phyloP scores from a whole-genome alignment of 192 early-diverging fungal species.

The Diversispora eburnea region DNA sequence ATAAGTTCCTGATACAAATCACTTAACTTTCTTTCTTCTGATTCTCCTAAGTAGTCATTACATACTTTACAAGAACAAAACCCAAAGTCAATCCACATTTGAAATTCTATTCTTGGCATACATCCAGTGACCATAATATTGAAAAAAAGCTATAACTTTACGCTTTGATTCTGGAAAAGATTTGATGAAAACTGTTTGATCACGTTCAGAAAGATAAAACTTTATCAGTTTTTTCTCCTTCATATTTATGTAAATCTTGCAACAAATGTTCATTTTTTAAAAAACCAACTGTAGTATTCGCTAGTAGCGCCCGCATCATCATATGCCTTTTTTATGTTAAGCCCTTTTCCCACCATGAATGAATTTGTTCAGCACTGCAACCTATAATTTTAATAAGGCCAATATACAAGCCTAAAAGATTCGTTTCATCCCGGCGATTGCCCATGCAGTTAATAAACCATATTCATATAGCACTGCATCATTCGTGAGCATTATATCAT shows the following conservation, averaged over 20 bases:
- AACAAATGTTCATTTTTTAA: constrained; percentile 10
- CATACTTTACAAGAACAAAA: constrained; percentile 6
- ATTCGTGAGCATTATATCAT: too few relatives aligned
- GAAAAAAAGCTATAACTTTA: background rate
- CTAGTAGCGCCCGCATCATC: background rate
- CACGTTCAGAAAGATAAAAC: background rate
- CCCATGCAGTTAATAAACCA: background rate
- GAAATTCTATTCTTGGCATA: background rate
- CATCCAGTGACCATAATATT: background rate
- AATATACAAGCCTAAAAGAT: constrained; percentile 5
- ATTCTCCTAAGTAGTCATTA: background rate
- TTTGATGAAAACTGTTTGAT: background rate
- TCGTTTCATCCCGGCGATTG: background rate
- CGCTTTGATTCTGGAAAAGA: constrained; percentile 3
- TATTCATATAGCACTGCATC: too few relatives aligned
- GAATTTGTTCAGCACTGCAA: constrained; percentile 3
- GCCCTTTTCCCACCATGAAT: constrained; percentile 16
- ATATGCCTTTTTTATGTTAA: constrained; percentile 4
- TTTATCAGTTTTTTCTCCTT: background rate
- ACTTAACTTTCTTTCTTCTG: background rate
- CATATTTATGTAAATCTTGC: constrained; percentile 8
- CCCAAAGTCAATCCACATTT: background rate
- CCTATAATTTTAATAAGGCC: constrained; percentile 3
- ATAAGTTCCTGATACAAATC: constrained; percentile 6
- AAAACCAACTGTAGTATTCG: constrained; percentile 9